Evolutionary conservation across 805 yeast species (phyloP).

Genomic region (Candida easanensis): DNA sequence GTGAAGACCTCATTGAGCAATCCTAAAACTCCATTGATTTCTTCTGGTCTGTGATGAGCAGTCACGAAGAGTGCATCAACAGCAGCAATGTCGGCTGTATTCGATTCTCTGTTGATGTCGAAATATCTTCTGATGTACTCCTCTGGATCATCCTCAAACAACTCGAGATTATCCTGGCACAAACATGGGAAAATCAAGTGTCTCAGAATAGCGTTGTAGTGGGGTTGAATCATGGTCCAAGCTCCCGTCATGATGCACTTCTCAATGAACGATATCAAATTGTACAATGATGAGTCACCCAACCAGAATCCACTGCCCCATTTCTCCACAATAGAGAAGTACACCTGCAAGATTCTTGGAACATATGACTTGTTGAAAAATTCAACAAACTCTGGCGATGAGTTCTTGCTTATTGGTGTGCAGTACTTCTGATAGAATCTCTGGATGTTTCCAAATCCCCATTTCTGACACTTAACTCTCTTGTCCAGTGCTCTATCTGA

Average conservation of each 20-base stretch:
- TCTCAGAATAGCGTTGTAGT: conserved; percentile 58
- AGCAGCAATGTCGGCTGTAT: conserved; percentile 79
- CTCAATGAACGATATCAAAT: conserved; percentile 63
- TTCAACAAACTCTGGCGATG: conserved; percentile 48
- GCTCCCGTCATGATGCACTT: conserved; percentile 53
- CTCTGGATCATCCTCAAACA: conserved; percentile 81
- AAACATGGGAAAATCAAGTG: conserved; percentile 75
- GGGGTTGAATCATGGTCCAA: conserved; percentile 65
- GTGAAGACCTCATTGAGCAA: conserved; percentile 52
- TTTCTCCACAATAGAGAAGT: conserved; percentile 44
- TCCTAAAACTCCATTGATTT: conserved; percentile 51
- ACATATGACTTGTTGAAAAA: conserved; percentile 55
- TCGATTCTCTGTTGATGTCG: conserved; percentile 59
- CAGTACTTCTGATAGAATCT: conserved; percentile 65
- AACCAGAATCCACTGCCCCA: conserved; percentile 57
- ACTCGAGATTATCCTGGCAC: conserved; percentile 68
- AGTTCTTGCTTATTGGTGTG: conserved; percentile 31
- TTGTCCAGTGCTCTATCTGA: conserved; percentile 44
- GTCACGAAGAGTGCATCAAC: conserved; percentile 68
- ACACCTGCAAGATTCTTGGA: conserved; percentile 68
- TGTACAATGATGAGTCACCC: conserved; percentile 57
- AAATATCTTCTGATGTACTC: conserved; percentile 79
- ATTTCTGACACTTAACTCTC: conserved; percentile 75
- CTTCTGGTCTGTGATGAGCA: conserved; percentile 50
- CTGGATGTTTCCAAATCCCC: conserved; percentile 81